Evolutionary conservation across 2,329 filamentous ascomycete genomes (phyloP), one percentile per base, ranked within the genome.

Genomic region (Diaporthe sp.): DNA sequence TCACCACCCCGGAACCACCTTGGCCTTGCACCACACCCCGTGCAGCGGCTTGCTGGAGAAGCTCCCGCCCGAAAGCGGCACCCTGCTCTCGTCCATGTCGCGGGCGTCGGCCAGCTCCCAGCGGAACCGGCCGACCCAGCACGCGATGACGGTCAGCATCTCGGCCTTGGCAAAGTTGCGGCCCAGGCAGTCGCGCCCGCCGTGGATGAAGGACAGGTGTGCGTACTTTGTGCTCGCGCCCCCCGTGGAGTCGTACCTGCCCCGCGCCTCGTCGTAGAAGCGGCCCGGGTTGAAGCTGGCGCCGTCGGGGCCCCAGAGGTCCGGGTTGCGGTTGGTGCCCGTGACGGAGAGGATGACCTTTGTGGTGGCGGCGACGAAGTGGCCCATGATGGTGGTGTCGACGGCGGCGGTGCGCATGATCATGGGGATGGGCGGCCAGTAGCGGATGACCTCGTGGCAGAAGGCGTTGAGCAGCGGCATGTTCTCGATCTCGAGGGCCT

Each of bases 151-250:
- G 47, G 91, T 85, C 49, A 88, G 86, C 78, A 93, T 81, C 79
- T 93, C 92, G 90, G 93, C 92, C 84, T 92, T 91, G 0, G 92
- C 92, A 37, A 93, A 90, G 74, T 92, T 92, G 57, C 90, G 83
- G 1, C 91, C 91, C 9, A 93, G 90, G 78, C 88, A 90, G 60
- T 86, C 85, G 57, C 88, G 82, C 1, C 88, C 87, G 0, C 88
- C 88, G 22, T 86, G 85, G 70, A 87, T 89, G 82, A 93, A 93
- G 1, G 88, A 88, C 51, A 90, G 88, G 78, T 90, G 90, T 2
- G 86, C 86, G 8, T 84, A 85, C 83, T 92, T 92, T 47, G 60
- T 65, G 80, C 92, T 82, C 22, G 89, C 82, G 0, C 88, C 91
- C 1, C 89, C 79, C 3, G 60, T 65, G 7, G 60, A 65, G 60